phyloP scores from a whole-genome alignment of 805 yeast species.

The Candida ortonii region DNA sequence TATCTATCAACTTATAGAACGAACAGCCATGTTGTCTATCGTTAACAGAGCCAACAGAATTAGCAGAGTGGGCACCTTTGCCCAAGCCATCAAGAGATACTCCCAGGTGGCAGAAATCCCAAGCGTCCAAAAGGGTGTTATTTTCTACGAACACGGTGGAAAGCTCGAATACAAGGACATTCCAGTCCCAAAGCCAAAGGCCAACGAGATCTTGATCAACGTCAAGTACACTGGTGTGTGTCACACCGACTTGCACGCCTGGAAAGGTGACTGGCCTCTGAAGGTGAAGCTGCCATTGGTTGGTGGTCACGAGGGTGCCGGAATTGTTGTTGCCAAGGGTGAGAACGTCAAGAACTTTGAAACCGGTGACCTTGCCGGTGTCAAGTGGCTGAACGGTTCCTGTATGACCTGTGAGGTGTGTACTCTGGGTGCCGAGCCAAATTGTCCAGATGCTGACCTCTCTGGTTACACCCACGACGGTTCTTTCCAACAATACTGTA shows the following conservation, averaged over 20 bases:
- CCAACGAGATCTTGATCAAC: constrained; percentile 75
- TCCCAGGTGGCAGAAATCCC: constrained; percentile 41
- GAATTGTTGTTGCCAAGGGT: constrained; percentile 78
- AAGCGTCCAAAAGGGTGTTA: constrained; percentile 65
- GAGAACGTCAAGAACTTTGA: constrained; percentile 64
- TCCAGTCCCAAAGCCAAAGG: constrained; percentile 76
- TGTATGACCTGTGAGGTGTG: constrained; percentile 79
- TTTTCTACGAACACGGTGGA: constrained; percentile 66
- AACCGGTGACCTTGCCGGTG: constrained; percentile 78
- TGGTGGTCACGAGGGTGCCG: constrained; percentile 92
- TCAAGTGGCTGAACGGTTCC: constrained; percentile 80
- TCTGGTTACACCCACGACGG: constrained; percentile 91
- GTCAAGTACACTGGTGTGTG: constrained; percentile 89
- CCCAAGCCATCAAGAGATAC: too few species aligned
- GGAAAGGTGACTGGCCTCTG: constrained; percentile 93
- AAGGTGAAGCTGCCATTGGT: constrained; percentile 71
- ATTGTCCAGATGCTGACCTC: constrained; percentile 66
- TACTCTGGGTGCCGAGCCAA: constrained; percentile 62
- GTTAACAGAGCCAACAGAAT: too few species aligned
- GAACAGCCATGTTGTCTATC: too few species aligned
- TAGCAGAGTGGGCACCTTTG: too few species aligned
- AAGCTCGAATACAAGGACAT: constrained; percentile 65
- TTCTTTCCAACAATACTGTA: constrained; percentile 86
- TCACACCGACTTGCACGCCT: constrained; percentile 91
- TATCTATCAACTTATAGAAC: too few species aligned